Evolutionary conservation across 2,329 filamentous ascomycete species (phyloP), one percentile per base, ranked within the genome.

Genomic region (Cyanodermella asteris): DNA sequence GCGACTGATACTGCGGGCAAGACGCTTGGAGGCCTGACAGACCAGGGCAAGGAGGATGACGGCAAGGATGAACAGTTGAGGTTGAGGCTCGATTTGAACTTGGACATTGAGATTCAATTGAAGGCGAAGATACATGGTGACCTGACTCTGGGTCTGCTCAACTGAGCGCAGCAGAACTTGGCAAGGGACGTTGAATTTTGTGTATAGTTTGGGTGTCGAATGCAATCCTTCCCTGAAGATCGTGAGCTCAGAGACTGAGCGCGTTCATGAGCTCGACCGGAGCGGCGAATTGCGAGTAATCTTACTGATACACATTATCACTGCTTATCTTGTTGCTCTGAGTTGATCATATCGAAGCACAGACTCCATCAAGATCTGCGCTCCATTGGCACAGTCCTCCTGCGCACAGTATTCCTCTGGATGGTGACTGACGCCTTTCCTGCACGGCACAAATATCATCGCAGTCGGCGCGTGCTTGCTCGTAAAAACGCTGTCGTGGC

Each of bases 111-210:
- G 47, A 75, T 84, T 33, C 72, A 78, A 38, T 60, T 87, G 30
- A 84, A 84, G 58, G 77, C 76, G 11, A 71, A 72, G 47, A 81
- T 87, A 35, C 70, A 81, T 38, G 78, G 78, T 41, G 78, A 90
- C 51, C 51, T 90, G 34, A 81, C 76, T 17, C 48, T 84, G 35
- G 72, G 70, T 35, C 57, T 84, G 40, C 66, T 73, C 20, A 13
- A 18, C 22, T 18, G 13, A 22, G 17, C 78, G 11, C 15, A 15
- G 24, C 20, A 9, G 9, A 15, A 7, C 11, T n/a, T n/a, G n/a
- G n/a, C n/a, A n/a, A n/a, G n/a, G n/a, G n/a, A n/a, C n/a, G n/a
- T n/a, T n/a, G n/a, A n/a, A n/a, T n/a, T n/a, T n/a, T n/a, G n/a
- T n/a, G n/a, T n/a, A n/a, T n/a, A n/a, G n/a, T n/a, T n/a, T n/a